phyloP scores from a whole-genome alignment of 495 filamentous ascomycete genomes.

The Penicillium waksmanii region DNA sequence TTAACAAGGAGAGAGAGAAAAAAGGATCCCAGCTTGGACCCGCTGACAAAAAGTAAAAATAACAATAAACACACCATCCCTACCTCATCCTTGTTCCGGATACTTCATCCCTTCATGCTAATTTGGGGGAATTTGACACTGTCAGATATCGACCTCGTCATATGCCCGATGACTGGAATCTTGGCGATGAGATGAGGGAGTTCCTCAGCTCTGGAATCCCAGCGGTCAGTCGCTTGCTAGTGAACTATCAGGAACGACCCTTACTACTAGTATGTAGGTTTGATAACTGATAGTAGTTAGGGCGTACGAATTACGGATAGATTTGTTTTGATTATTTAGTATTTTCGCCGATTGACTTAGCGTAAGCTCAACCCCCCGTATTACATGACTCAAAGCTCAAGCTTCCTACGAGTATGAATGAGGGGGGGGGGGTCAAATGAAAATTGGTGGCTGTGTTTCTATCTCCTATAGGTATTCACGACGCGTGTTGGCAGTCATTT shows the following conservation, averaged over 20 bases:
- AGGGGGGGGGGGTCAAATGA: background rate
- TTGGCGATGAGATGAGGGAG: constrained; percentile 4
- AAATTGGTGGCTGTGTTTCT: background rate
- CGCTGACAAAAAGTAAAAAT: background rate
- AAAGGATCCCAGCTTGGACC: background rate
- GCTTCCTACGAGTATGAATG: background rate
- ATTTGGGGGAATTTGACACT: background rate
- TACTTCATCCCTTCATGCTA: constrained; percentile 1
- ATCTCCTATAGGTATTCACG: background rate
- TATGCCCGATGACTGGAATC: constrained; percentile 18
- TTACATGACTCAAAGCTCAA: background rate
- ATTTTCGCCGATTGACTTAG: too few relatives aligned
- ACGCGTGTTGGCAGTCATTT: background rate
- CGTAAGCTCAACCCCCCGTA: background rate
- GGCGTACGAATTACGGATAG: too few relatives aligned
- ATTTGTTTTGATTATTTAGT: too few relatives aligned
- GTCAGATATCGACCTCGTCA: constrained; percentile 4
- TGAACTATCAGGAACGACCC: too few relatives aligned
- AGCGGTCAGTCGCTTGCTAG: too few relatives aligned
- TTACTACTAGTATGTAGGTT: too few relatives aligned
- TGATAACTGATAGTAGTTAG: too few relatives aligned
- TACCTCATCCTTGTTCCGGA: constrained; percentile 8
- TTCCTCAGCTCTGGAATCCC: background rate
- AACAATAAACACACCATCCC: background rate
- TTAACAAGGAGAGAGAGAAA: background rate